Evolutionary conservation across 1,139 yeast species (phyloP).

Genomic region (Magnusiomyces suaveolens): DNA sequence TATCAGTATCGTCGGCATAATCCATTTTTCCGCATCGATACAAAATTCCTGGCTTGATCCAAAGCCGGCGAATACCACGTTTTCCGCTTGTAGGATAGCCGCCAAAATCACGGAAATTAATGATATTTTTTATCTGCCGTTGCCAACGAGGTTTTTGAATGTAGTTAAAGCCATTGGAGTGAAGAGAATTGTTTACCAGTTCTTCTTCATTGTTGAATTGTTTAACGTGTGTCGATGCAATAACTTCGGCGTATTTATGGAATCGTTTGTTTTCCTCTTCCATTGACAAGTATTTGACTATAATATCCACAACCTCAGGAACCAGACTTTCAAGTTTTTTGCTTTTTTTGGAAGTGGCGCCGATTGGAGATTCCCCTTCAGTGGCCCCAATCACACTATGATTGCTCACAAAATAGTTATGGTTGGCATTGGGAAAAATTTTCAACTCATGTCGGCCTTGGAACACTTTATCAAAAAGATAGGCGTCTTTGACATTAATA

Average conservation of each 20-base stretch:
- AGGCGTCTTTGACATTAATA: conserved; percentile 56
- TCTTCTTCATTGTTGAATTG: conserved; percentile 3
- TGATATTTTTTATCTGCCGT: conserved; percentile 38
- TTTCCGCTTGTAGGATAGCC: conserved; percentile 47
- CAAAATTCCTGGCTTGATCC: conserved; percentile 46
- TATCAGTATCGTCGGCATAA: conserved; percentile 5
- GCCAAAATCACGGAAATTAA: conserved; percentile 72
- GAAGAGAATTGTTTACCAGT: background rate
- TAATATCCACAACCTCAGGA: conserved; percentile 42
- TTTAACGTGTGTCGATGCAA: conserved; percentile 31
- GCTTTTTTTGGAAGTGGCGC: no score
- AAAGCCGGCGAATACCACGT: conserved; percentile 8
- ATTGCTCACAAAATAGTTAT: conserved; percentile 41
- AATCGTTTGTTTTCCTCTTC: conserved; percentile 47
- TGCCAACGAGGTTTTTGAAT: conserved; percentile 8
- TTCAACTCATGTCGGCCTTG: conserved; percentile 50
- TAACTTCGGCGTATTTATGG: conserved; percentile 31
- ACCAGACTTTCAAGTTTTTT: conserved; percentile 40
- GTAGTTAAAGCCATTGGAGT: background rate
- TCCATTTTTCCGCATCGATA: conserved; percentile 49
- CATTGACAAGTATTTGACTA: conserved; percentile 46
- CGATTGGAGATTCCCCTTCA: conserved; percentile 14
- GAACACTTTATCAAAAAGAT: conserved; percentile 48
- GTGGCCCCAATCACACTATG: conserved; percentile 11
- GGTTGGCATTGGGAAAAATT: conserved; percentile 64